Percentiles rank a stretch among this genome's conserved stretches.
Evolutionary conservation across 257 asterid genomes (phyloP).

Genomic region (Capsicum pubescens): DNA sequence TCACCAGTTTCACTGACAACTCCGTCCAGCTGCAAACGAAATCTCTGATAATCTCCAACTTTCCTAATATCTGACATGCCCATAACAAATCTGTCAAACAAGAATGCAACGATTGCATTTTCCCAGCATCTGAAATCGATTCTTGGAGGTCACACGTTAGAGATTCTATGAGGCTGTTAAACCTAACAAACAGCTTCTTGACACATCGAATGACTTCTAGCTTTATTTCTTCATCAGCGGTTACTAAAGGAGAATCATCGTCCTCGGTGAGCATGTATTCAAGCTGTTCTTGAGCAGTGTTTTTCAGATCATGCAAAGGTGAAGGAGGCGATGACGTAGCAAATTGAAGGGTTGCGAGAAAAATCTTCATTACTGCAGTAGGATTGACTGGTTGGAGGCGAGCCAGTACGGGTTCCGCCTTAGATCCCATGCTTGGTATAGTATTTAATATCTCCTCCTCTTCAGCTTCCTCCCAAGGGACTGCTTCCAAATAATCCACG

Average conservation of each 20-base stretch:
- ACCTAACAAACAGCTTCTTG: constrained; percentile 50
- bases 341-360: constrained; percentile 65
- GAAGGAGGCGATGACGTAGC: constrained; percentile 73
- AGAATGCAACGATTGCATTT: constrained; percentile 44
- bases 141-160: constrained; percentile 48
- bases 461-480: constrained; percentile 95
- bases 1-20: constrained; percentile 51
- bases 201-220: constrained; percentile 53
- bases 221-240: constrained; percentile 60
- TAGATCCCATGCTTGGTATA: constrained; percentile 74
- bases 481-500: constrained; percentile 83
- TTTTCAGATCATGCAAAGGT: constrained; percentile 63
- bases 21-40: constrained; percentile 70
- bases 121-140: constrained; percentile 42
- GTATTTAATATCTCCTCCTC: constrained; percentile 84
- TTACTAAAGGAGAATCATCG: constrained; percentile 78
- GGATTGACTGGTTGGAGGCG: constrained; percentile 79
- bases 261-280: constrained; percentile 92
- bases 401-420: constrained; percentile 65
- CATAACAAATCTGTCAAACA: constrained; percentile 66
- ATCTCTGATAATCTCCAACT: constrained; percentile 61
- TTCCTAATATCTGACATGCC: constrained; percentile 71
- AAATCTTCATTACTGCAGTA: constrained; percentile 52
- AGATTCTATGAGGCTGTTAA: constrained; percentile 53
- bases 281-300: constrained; percentile 85